phyloP scores from a whole-genome alignment of 2,329 filamentous ascomycete species.

The Macroventuria anomochaeta region DNA sequence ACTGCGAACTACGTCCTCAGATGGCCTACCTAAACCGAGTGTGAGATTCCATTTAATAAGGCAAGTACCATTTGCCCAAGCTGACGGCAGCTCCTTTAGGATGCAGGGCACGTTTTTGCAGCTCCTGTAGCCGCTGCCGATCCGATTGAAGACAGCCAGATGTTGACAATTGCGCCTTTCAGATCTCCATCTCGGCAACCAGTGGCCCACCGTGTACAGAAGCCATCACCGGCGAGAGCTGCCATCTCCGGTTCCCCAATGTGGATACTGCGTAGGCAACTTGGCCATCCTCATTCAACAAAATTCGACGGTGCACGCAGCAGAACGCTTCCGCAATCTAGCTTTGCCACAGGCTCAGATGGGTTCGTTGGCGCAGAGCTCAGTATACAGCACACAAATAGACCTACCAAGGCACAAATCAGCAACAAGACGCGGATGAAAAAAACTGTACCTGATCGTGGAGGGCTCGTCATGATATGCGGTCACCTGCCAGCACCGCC shows the following conservation, averaged over 20 bases:
- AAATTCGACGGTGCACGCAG: neutral
- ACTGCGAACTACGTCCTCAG: conserved; percentile 35
- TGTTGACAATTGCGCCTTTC: neutral
- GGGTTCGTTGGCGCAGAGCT: conserved; percentile 23
- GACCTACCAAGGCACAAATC: neutral
- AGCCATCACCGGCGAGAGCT: neutral
- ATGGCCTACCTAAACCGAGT: conserved; percentile 34
- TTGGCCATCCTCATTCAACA: neutral
- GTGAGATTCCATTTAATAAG: conserved; percentile 23
- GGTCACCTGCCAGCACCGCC: conserved; percentile 15
- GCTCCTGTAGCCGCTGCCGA: conserved; percentile 24
- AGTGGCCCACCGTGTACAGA: neutral
- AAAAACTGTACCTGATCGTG: neutral
- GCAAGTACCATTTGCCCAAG: neutral
- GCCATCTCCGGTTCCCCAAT: neutral
- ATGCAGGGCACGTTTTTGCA: conserved; percentile 9
- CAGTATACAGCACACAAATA: neutral
- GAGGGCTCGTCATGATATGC: conserved; percentile 12
- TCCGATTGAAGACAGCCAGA: conserved; percentile 39
- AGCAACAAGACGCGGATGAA: neutral
- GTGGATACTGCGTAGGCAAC: neutral
- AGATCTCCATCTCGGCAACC: neutral
- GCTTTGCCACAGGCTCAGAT: conserved; percentile 12
- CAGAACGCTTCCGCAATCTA: neutral
- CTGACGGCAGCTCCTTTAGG: conserved; percentile 20